phyloP scores from a whole-genome alignment of 1,284 basidiomycete species.

The Microbotryum lychnidis-dioicae region DNA sequence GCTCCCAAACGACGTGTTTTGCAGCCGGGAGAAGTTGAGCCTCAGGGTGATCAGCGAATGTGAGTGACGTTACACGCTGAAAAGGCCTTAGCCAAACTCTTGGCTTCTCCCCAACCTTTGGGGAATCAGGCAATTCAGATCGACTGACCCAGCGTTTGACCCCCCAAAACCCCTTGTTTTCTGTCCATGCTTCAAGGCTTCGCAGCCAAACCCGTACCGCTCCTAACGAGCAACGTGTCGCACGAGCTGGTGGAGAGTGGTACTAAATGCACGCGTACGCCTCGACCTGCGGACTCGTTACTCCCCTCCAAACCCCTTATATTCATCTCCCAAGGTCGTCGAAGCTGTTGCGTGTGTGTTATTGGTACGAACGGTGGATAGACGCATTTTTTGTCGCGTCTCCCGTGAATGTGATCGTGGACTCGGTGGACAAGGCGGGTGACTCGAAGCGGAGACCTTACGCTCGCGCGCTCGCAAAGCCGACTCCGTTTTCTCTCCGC shows the following conservation, averaged over 20 bases:
- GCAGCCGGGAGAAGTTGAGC: slow-evolving; percentile 21
- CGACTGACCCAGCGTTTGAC: too few relatives aligned
- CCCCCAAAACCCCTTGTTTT: too few relatives aligned
- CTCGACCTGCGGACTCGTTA: not conserved
- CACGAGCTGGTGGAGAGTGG: slow-evolving; percentile 27
- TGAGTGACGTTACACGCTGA: not conserved
- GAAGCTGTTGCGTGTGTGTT: not conserved
- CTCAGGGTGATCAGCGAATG: slow-evolving; percentile 26
- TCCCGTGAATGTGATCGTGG: not conserved
- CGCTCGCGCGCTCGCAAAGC: too few relatives aligned
- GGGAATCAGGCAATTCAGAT: too few relatives aligned
- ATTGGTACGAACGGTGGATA: not conserved
- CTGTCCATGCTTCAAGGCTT: slow-evolving; percentile 10
- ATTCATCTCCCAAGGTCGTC: not conserved
- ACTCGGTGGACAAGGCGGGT: not conserved
- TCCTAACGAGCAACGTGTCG: slow-evolving; percentile 11
- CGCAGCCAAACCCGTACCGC: slow-evolving; percentile 28
- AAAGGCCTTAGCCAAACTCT: not conserved
- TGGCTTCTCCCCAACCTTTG: not conserved
- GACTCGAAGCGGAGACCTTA: not conserved
- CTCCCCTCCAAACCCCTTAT: not conserved
- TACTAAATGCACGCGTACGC: slow-evolving; percentile 10
- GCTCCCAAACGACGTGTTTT: slow-evolving; percentile 27
- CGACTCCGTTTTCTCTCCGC: too few relatives aligned
- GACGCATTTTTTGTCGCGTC: not conserved